Base-by-base conservation (phyloP, 352 stramenopile species). In the Pythium volutum region DNA sequence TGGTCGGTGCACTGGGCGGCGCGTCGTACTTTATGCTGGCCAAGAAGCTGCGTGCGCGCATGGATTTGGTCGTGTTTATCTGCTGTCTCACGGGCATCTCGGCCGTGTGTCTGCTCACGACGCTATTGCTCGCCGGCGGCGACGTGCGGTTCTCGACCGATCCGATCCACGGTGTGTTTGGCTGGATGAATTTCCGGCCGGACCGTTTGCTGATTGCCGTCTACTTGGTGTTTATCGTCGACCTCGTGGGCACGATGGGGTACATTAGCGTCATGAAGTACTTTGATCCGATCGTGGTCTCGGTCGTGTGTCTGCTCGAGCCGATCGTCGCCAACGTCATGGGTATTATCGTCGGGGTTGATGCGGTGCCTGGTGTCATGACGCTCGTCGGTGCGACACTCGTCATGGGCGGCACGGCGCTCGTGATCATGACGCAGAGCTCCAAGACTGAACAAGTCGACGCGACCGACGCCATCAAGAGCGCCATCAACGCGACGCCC, bases 251-350 rank as follows among this genome's bases (percentile, higher is more conserved):
- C 45, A 96, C 86, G 12, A 94, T 91, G 71, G 89, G 89, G 15
- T 97, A 95, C 74, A 84, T 97, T 64, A 89, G 78, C 39, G 87
- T 95, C 42, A 91, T 97, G 81, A 97, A 97, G 62, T 97, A 97
- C 72, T 97, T 97, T 63, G 88, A 96, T 62, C 81, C 88, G 23
- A 91, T 97, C 51, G 86, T 97, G 15, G 75, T 96, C 43, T 88
- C 85, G 26, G 89, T 95, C 48, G 84, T 96, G 26, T 93, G 83
- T 53, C 65, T 97, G 18, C 70, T 97, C 51, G 88, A 97, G 72
- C 89, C 89, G 8, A 88, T 96, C 48, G 70, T 93, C n/a, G 89
- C 81, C 3, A 88, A 81, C 14, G 72, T 74, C 7, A 83, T 96
- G 51, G 89, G 87, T 38, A 83, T 91, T 31, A 64, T 76, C 29